phyloP scores from a whole-genome alignment of 108 stramenopile genomes.

The Skeletonema grethae region DNA sequence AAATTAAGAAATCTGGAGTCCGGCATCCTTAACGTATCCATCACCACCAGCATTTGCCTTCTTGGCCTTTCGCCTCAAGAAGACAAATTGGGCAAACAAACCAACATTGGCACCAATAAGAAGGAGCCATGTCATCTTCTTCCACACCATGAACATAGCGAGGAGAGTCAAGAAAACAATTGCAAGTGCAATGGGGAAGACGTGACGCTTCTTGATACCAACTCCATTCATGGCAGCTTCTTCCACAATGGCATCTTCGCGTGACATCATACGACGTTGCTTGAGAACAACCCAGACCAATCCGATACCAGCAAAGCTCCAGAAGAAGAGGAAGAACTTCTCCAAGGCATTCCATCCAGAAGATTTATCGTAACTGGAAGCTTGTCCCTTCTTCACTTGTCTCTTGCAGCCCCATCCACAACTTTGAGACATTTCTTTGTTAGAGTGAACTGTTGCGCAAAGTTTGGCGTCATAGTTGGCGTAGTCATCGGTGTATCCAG shows the following conservation, averaged over 20 bases:
- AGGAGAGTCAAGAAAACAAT: constrained; percentile 41
- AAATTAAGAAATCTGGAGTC: constrained; percentile 36
- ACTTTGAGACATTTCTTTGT: not conserved
- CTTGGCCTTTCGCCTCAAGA: constrained; percentile 49
- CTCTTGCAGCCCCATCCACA: constrained; percentile 46
- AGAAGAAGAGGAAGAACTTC: constrained; percentile 50
- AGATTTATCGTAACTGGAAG: constrained; percentile 3
- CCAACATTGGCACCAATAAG: constrained; percentile 43
- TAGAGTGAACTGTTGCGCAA: constrained; percentile 34
- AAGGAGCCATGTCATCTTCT: constrained; percentile 43
- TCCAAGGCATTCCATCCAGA: constrained; percentile 38
- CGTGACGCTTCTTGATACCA: constrained; percentile 48
- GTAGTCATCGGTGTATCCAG: constrained; percentile 37
- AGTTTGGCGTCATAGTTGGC: constrained; percentile 43
- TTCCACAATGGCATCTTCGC: constrained; percentile 51
- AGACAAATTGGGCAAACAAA: constrained; percentile 45
- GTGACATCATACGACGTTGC: constrained; percentile 49
- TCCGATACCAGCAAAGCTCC: constrained; percentile 27
- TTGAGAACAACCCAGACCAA: constrained; percentile 46
- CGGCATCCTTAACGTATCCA: constrained; percentile 45
- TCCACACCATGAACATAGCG: constrained; percentile 49
- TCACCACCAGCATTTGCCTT: constrained; percentile 18
- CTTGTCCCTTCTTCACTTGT: not conserved
- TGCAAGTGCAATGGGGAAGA: constrained; percentile 45
- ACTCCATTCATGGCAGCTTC: constrained; percentile 50